A percentile compares a stretch with the other conserved stretches of the same genome.
Conservation (phyloP, 305 asterid species). For the Fraxinus greggii region DNA sequence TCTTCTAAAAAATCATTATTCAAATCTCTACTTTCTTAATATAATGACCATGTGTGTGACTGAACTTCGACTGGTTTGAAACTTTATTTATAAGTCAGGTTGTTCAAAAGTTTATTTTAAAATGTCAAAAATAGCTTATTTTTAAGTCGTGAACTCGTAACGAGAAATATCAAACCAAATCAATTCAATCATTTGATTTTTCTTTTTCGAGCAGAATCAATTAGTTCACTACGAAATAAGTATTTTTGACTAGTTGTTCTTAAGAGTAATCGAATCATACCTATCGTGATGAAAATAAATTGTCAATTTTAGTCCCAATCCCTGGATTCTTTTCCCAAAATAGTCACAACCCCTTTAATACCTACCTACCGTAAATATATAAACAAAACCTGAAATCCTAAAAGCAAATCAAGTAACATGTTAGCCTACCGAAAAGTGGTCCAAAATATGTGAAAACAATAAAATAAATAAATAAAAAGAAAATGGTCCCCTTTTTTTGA, state of each 20-base stretch:
- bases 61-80: not conserved
- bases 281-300: too few relatives aligned
- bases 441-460: too few relatives aligned
- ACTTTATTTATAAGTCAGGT: not conserved
- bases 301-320: not conserved
- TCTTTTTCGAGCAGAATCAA: not conserved
- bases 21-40: too few relatives aligned
- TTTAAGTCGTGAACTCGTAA: not conserved
- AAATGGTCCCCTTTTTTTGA: not conserved
- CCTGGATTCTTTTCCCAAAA: not conserved
- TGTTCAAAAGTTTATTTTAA: not conserved
- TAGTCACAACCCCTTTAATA: not conserved
- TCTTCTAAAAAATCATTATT: too few relatives aligned
- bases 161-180: too few relatives aligned
- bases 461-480: not conserved
- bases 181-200: not conserved
- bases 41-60: too few relatives aligned
- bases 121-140: too few relatives aligned
- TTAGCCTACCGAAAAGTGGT: not conserved
- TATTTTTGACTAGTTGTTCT: not conserved
- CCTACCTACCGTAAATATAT: not conserved
- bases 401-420: not conserved
- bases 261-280: not conserved
- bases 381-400: not conserved
- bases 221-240: not conserved